Evolutionary conservation across 805 yeast genomes (phyloP), one percentile per base, ranked within the genome.

Genomic region (Starmerella apis): DNA sequence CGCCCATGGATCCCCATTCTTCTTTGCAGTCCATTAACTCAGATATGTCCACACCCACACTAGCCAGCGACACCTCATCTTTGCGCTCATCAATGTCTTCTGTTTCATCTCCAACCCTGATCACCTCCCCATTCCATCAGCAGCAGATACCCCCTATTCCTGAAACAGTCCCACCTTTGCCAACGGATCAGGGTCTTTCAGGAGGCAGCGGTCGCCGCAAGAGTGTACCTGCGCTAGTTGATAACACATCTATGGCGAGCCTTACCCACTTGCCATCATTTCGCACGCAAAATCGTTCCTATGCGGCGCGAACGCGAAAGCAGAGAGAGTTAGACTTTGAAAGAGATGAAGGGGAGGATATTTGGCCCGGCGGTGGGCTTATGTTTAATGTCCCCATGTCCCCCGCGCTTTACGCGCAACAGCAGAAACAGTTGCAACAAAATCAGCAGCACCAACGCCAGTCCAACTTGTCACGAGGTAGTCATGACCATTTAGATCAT

Each of bases 331-430:
- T 46, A 35, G 64, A 62, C 13, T 62, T 55, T 48, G 71, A 66
- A 6, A 64, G 65, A 35, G 63, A 65, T 16, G 73, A 68, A 42
- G 77, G 75, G 16, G 81, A 78, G 55, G 78, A 76, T 51, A 75
- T 76, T 50, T 64, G 77, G 37, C 79, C 79, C 1, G 77, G 72
- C 38, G 74, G 74, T 48, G 64, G 72, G 20, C 69, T 74, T 20
- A 74, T 80, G 51, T 81, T 69, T 64, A 80, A 81, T 57, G 83
- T 81, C 18, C 87, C 87, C 2, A 64, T 78, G 47, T 72, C 83
- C 0, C 80, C 77, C 43, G 73, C 82, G 0, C 63, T 80, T 18
- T 68, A 62, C 39, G 63, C 67, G 16, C 63, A 66, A 50, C 60
- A 64, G 18, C 48, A 46, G 38, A 43, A 50, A 19, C 45, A 44